Evolutionary conservation across 306 rosid genomes (phyloP).

Genomic region (Dalbergia oliveri): DNA sequence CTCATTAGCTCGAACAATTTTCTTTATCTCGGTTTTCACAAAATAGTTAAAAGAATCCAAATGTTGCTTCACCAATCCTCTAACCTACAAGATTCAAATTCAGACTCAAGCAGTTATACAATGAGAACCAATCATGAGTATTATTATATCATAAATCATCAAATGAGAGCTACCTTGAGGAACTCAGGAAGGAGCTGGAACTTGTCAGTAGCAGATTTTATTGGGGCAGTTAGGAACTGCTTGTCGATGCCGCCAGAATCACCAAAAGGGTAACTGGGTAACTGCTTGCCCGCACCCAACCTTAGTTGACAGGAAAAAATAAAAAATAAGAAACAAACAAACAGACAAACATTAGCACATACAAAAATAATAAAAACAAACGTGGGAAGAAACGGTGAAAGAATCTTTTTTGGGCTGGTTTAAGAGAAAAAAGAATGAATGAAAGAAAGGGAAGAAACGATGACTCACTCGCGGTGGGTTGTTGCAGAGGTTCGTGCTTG

Average conservation of each 20-base stretch:
- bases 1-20: constrained; percentile 78
- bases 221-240: constrained; percentile 74
- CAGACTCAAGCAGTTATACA: background rate
- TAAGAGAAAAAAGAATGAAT: background rate
- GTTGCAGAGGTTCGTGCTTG: constrained; percentile 39
- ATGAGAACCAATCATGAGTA: background rate
- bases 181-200: constrained; percentile 89
- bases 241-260: constrained; percentile 57
- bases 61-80: constrained; percentile 94
- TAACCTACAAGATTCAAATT: constrained; percentile 55
- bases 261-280: constrained; percentile 21
- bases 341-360: background rate
- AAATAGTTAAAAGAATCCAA: constrained; percentile 94
- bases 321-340: background rate
- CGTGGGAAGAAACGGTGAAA: background rate
- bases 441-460: background rate
- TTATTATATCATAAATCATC: background rate
- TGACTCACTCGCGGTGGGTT: constrained; percentile 24
- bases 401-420: background rate
- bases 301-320: background rate
- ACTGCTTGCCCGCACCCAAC: constrained; percentile 37
- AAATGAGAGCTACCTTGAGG: constrained; percentile 63
- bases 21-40: constrained; percentile 71
- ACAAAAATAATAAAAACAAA: background rate
- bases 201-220: constrained; percentile 85